phyloP scores from a whole-genome alignment of 257 asterid genomes.

The Scutellaria minor region DNA sequence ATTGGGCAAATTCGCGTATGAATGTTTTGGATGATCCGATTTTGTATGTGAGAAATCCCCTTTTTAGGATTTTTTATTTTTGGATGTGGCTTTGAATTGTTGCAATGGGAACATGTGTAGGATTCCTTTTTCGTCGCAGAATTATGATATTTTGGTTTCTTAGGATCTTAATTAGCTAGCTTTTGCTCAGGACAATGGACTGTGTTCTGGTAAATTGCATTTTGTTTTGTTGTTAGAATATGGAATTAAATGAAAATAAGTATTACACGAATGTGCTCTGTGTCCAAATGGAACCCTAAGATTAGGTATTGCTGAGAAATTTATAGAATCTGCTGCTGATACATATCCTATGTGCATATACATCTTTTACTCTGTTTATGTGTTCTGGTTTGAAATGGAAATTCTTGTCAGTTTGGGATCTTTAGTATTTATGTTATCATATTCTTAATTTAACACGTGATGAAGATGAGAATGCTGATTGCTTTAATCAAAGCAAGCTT shows the following conservation, averaged over 20 bases:
- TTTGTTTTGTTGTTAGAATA: background rate
- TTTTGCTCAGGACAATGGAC: conserved; percentile 12
- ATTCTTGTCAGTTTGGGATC: too few species aligned
- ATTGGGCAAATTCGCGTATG: conserved; percentile 10
- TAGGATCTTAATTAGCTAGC: background rate
- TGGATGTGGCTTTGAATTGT: background rate
- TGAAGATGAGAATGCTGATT: background rate
- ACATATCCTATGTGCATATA: too few species aligned
- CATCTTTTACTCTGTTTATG: too few species aligned
- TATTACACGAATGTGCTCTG: background rate
- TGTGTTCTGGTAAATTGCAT: background rate
- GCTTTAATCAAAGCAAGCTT: background rate
- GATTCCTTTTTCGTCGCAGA: background rate
- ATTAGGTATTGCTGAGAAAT: background rate
- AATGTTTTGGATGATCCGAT: background rate
- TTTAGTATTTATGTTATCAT: background rate
- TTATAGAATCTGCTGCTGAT: too few species aligned
- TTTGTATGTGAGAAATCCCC: conserved; percentile 3
- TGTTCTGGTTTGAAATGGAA: too few species aligned
- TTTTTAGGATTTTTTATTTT: too few species aligned
- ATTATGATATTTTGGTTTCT: background rate
- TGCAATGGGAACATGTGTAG: background rate
- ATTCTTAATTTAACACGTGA: background rate
- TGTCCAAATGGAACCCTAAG: background rate
- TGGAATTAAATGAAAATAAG: too few species aligned